phyloP scores from a whole-genome alignment of 306 rosid species.

The Coriaria nepalensis region DNA sequence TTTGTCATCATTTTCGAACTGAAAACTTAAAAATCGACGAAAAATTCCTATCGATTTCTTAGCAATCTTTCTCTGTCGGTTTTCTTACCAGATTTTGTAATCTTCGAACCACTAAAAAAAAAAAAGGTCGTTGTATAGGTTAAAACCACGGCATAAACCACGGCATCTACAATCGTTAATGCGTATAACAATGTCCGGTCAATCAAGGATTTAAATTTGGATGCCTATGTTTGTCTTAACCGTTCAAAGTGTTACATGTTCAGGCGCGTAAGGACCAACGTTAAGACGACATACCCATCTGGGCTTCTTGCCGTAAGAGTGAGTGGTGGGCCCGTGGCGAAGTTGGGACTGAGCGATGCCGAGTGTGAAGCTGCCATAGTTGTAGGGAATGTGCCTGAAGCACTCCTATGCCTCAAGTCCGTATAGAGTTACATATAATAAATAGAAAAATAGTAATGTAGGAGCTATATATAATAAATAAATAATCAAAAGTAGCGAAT shows the following conservation, averaged over 20 bases:
- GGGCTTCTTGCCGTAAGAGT: conserved; percentile 42
- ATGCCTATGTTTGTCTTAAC: conserved; percentile 32
- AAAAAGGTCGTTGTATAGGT: no score
- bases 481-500: no score
- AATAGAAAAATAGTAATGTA: no score
- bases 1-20: no score
- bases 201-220: conserved; percentile 28
- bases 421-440: no score
- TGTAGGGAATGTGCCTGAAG: conserved; percentile 59
- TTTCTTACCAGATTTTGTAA: no score
- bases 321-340: conserved; percentile 18
- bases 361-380: conserved; percentile 85
- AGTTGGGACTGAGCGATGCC: conserved; percentile 39
- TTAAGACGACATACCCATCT: conserved; percentile 16
- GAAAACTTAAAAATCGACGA: no score
- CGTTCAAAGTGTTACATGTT: conserved; percentile 17
- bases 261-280: conserved; percentile 18
- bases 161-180: conserved; percentile 49
- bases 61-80: no score
- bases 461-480: no score
- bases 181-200: conserved; percentile 23
- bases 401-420: conserved; percentile 81
- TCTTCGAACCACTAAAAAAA: no score
- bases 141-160: conserved; percentile 35
- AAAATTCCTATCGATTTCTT: no score